These are phyloP conservation scores for Naganishia sp. DNA, from an alignment of 1,284 basidiomycete genomes.

Conservation along the genomic window DNA sequence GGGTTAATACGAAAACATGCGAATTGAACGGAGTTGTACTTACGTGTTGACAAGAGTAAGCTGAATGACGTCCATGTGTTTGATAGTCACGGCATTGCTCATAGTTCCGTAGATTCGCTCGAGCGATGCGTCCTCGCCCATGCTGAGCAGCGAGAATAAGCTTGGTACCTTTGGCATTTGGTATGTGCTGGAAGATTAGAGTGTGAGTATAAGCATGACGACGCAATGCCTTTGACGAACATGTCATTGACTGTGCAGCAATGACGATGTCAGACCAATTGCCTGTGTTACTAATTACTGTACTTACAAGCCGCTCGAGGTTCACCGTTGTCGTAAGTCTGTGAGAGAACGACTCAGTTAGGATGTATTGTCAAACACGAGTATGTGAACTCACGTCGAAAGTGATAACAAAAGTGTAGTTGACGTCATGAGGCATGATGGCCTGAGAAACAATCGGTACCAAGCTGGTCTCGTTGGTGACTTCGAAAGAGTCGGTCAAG, in stretches of 20 bases:
- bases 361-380: neutral
- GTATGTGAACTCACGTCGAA: constrained; percentile 49
- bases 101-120: constrained; percentile 70
- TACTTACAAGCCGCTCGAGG: constrained; percentile 52
- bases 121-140: constrained; percentile 71
- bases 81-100: constrained; percentile 69
- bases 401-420: constrained; percentile 52
- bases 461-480: constrained; percentile 55
- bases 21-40: constrained; percentile 40
- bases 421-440: constrained; percentile 49
- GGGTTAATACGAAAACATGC: neutral
- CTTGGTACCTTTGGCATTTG: constrained; percentile 64
- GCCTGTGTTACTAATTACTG: neutral
- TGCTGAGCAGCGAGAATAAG: constrained; percentile 70
- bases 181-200: constrained; percentile 48
- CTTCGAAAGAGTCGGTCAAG: constrained; percentile 27
- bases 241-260: constrained; percentile 53
- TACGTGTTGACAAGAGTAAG: constrained; percentile 81
- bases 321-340: constrained; percentile 54
- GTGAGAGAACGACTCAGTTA: neutral
- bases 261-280: neutral
- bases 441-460: constrained; percentile 48
- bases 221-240: constrained; percentile 29
- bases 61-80: constrained; percentile 75
- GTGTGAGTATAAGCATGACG: neutral